A percentile compares a stretch with the other conserved stretches of the same genome.
Conservation (phyloP, 306 rosid genomes). For the barrel medic (Medicago truncatula) region DNA sequence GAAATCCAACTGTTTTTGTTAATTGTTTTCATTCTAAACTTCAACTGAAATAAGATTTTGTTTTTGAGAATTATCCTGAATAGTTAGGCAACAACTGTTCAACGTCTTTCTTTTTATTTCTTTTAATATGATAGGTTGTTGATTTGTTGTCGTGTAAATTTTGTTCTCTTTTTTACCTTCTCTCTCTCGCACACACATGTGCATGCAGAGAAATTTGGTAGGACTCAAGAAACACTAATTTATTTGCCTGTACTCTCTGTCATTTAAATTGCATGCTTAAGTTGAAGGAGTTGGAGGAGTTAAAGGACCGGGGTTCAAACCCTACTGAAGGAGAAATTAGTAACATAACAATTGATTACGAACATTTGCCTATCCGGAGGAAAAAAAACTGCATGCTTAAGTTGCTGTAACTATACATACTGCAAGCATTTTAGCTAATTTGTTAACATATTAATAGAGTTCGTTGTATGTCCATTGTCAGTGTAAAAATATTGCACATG, state of each 20-base stretch:
- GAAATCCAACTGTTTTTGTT: constrained; percentile 22
- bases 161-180: constrained; percentile 9
- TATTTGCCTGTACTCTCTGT: background rate
- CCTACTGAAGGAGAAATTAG: too few relatives aligned
- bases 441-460: background rate
- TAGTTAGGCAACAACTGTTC: constrained; percentile 15
- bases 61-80: background rate
- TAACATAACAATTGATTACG: too few relatives aligned
- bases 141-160: constrained; percentile 4
- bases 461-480: too few relatives aligned
- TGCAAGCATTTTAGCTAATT: constrained; percentile 29
- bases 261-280: constrained; percentile 1
- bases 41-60: constrained; percentile 20
- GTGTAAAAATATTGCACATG: too few relatives aligned
- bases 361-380: too few relatives aligned
- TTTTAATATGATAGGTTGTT: background rate
- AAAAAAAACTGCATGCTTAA: background rate
- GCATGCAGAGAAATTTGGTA: background rate
- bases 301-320: too few relatives aligned
- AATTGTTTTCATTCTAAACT: constrained; percentile 21
- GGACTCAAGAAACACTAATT: constrained; percentile 19
- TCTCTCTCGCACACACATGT: background rate
- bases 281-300: too few relatives aligned
- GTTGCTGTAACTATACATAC: background rate
- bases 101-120: constrained; percentile 12